A percentile compares a stretch with the other conserved stretches of the same genome.
These are phyloP conservation scores for Candida germanica DNA, from an alignment of 805 yeast genomes.

Conservation along the genomic window DNA sequence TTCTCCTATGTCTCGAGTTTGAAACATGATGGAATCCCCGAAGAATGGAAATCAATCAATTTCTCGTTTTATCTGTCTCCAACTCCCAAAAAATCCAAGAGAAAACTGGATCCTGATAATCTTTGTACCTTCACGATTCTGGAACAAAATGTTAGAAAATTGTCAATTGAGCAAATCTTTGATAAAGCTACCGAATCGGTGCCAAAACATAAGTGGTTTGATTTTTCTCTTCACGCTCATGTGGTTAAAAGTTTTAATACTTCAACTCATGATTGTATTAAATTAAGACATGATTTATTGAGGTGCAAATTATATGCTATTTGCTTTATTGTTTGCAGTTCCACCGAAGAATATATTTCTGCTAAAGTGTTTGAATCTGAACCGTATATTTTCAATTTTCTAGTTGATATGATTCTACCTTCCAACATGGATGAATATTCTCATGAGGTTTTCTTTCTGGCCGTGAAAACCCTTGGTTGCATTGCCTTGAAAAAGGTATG, in stretches of 20 bases:
- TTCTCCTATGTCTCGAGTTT: constrained; percentile 43
- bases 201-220: constrained; percentile 64
- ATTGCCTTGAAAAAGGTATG: constrained; percentile 65
- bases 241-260: constrained; percentile 71
- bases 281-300: constrained; percentile 56
- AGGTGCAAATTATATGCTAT: constrained; percentile 65
- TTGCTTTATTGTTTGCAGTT: constrained; percentile 58
- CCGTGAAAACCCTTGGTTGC: constrained; percentile 65
- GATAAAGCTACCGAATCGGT: constrained; percentile 55
- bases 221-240: constrained; percentile 58
- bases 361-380: constrained; percentile 69
- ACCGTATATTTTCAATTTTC: constrained; percentile 61
- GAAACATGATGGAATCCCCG: constrained; percentile 8
- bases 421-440: constrained; percentile 51
- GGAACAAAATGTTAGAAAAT: constrained; percentile 55
- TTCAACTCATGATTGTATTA: constrained; percentile 49
- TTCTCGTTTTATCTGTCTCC: constrained; percentile 26
- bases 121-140: constrained; percentile 48
- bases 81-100: constrained; percentile 14
- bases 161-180: constrained; percentile 58
- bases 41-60: constrained; percentile 11
- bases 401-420: constrained; percentile 72
- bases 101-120: background rate
- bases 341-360: constrained; percentile 55
- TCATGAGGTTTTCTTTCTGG: constrained; percentile 51